These are phyloP conservation scores for Iris pallida DNA, from an alignment of 116 monocot genomes.

Conservation along the genomic window DNA sequence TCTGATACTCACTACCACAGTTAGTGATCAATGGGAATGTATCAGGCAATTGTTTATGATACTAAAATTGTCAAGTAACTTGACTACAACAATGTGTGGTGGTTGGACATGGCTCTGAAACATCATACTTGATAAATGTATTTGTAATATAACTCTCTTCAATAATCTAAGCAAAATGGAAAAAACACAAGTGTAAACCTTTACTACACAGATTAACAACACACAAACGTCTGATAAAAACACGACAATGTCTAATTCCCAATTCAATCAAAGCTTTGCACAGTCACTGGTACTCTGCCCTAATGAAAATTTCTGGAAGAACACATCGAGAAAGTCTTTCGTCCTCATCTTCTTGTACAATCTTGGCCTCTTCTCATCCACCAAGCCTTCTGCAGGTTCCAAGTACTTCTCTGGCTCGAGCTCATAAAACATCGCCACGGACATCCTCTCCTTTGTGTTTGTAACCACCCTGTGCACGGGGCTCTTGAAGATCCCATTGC, in stretches of 20 bases:
- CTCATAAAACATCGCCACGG: constrained; percentile 27
- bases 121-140: too few relatives aligned
- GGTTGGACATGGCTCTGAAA: too few relatives aligned
- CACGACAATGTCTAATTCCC: neutral
- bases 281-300: constrained; percentile 21
- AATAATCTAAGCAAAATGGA: too few relatives aligned
- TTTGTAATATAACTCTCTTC: too few relatives aligned
- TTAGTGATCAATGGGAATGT: too few relatives aligned
- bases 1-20: too few relatives aligned
- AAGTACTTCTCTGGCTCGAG: constrained; percentile 14
- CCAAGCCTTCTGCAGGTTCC: constrained; percentile 22
- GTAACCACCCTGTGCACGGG: constrained; percentile 36
- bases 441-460: constrained; percentile 33
- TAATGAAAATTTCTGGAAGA: constrained; percentile 10
- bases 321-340: constrained; percentile 9
- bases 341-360: constrained; percentile 22
- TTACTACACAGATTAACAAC: too few relatives aligned
- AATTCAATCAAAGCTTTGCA: constrained; percentile 12
- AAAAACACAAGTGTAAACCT: too few relatives aligned
- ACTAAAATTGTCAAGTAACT: too few relatives aligned
- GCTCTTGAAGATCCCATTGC: constrained; percentile 42
- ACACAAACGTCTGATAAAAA: too few relatives aligned
- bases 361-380: constrained; percentile 21
- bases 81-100: too few relatives aligned
- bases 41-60: too few relatives aligned